Evolutionary conservation across 805 yeast species (phyloP).

Genomic region (Wickerhamomyces chambardii): DNA sequence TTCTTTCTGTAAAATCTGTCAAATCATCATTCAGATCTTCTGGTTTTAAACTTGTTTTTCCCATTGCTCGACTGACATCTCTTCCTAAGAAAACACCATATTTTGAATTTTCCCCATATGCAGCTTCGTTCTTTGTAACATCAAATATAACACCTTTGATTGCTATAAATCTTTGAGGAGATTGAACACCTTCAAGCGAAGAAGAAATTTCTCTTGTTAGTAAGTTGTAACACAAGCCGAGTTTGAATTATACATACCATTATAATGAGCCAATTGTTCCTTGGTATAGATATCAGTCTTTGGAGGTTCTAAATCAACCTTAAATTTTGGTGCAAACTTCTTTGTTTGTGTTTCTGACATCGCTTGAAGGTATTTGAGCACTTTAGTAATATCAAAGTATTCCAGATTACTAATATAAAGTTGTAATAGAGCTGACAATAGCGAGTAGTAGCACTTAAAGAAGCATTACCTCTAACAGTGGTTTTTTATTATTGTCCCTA

Average conservation of each 20-base stretch:
- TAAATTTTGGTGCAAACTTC: slow-evolving; percentile 45
- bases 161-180: slow-evolving; percentile 53
- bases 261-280: slow-evolving; percentile 32
- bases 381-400: too few species aligned
- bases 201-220: too few species aligned
- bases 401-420: too few species aligned
- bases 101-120: slow-evolving; percentile 71
- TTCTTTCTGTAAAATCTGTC: slow-evolving; percentile 46
- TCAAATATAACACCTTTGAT: slow-evolving; percentile 75
- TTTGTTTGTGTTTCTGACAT: background rate
- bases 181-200: slow-evolving; percentile 24
- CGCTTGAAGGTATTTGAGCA: too few species aligned
- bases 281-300: slow-evolving; percentile 31
- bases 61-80: slow-evolving; percentile 73
- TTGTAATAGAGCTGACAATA: too few species aligned
- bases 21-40: slow-evolving; percentile 47
- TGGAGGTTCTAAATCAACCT: slow-evolving; percentile 45
- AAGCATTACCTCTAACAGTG: too few species aligned
- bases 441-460: too few species aligned
- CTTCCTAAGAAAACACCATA: slow-evolving; percentile 68
- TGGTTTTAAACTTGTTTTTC: slow-evolving; percentile 50
- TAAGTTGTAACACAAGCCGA: too few species aligned
- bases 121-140: slow-evolving; percentile 54
- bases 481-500: too few species aligned
- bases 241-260: slow-evolving; percentile 38